Base-by-base conservation (phyloP, 2,329 filamentous ascomycete species). In the Cordyceps pruinosa region DNA sequence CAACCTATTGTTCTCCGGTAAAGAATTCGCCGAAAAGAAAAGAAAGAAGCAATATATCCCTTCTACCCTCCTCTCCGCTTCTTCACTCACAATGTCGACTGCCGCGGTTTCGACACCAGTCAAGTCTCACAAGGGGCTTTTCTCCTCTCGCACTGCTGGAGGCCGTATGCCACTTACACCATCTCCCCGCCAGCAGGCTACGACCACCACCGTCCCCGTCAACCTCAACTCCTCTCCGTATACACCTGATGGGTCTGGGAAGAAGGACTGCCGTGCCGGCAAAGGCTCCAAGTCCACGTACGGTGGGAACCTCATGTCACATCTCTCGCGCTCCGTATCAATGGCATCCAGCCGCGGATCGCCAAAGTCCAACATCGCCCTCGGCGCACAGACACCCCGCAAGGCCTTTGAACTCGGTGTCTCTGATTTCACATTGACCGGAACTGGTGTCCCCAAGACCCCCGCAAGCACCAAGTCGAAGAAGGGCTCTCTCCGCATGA, bases 331-430 rank as follows among this genome's bases (percentile, higher is more conserved):
- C 68, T 86, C 81, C 2, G 75, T 73, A 60, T 80, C 85, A 61
- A 87, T 86, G 76, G 75, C 80, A 41, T 77, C 82, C 41, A 87
- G 89, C 72, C 87, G 89, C 51, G 89, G 94, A 70, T 97, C 93
- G 2, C 91, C 92, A 70, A 97, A 97, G 79, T 97, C 92, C 59
- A 97, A 97, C 79, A 97, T 97, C 72, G 89, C 88, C 63, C 84
- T 85, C 62, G 76, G 77, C 42, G 82, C 84, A 57, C 81, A 86
- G 58, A 92, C 90, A 44, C 92, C 93, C 21, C 88, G 89, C 67
- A 90, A 88, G 71, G 82, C 79, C 47, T 82, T 97, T 39, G 93
- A 97, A 73, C 83, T 96, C 41, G 91, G 90, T 63, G 86, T 96
- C 34, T 97, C 92, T 41, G 92, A 99, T 70, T 97, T 93, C 79